Evolutionary conservation across 306 rosid species (phyloP).

Genomic region (Vicia sativa): DNA sequence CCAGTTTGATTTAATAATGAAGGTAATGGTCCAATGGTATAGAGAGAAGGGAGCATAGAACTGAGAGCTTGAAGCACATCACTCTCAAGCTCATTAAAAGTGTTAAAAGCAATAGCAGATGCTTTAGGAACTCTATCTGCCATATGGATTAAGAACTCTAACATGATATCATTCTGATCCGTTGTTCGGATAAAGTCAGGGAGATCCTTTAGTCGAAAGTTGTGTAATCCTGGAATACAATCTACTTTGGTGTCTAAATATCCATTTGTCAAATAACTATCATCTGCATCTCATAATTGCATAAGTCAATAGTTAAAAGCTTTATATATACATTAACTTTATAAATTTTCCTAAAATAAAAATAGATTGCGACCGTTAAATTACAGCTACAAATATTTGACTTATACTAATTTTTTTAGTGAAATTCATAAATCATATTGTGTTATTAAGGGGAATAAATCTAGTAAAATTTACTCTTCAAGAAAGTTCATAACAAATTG

Average conservation of each 20-base stretch:
- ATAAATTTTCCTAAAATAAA: too few species aligned
- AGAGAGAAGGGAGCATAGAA: background rate
- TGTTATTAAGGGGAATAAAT: too few species aligned
- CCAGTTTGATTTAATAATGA: constrained; percentile 5
- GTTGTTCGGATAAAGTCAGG: background rate
- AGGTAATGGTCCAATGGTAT: background rate
- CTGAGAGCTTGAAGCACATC: background rate
- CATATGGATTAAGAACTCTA: background rate
- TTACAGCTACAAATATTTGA: too few species aligned
- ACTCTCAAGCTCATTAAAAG: constrained; percentile 29
- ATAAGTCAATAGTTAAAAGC: background rate
- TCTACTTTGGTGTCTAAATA: constrained; percentile 18
- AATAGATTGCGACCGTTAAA: too few species aligned
- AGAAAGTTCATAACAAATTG: too few species aligned
- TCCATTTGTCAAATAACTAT: constrained; percentile 15
- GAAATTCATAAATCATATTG: too few species aligned
- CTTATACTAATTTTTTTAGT: too few species aligned
- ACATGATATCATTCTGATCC: background rate
- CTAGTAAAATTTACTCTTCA: too few species aligned
- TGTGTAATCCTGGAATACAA: constrained; percentile 25
- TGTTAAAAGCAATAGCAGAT: constrained; percentile 4
- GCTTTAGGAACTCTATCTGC: background rate
- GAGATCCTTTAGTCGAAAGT: constrained; percentile 20
- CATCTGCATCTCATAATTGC: constrained; percentile 17
- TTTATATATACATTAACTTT: too few species aligned